Evolutionary conservation across 2,329 filamentous ascomycete species (phyloP), one percentile per base, ranked within the genome.

Genomic region (Venturia aucupariae): DNA sequence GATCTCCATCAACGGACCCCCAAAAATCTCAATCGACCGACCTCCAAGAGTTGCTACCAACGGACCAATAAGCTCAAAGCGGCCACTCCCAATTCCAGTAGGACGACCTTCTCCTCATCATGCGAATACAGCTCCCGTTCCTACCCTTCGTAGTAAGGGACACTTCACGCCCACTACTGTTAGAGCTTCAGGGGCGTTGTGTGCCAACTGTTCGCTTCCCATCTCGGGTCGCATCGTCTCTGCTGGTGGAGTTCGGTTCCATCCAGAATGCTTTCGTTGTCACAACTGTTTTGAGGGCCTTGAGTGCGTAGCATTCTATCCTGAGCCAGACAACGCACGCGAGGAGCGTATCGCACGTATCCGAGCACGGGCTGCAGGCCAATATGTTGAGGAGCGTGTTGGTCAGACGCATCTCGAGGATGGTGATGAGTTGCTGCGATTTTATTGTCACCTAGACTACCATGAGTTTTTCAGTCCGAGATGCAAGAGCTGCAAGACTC

Each of bases 391-490:
- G 6, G 78, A 82, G 61, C 85, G 86, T 2, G 84, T 83, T 38
- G 79, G 84, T 72, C 87, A 86, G 13, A 82, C 83, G 75, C 82
- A 82, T 2, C 87, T 90, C 46, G 66, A 69, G 3, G 72, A 73
- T 63, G 67, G 65, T 35, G 72, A 75, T 48, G 89, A 93, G 69
- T 87, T 88, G 51, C 78, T 90, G 57, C 86, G 93, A 13, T 97
- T 97, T 82, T 99, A 90, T 79, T 99, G 94, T 77, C 93, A 97
- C 74, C 84, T 99, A n/a, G 94, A 99, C 79, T 99, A 92, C 84
- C 94, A 99, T 75, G 94, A 99, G 77, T 80, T 89, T 63, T 99
- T 90, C 76, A 92, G 90, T 39, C 94, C 94, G 4, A 86, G 91
- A 51, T 99, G 94, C 82, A 94, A 94, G 78, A 92, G 90, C 75